These are phyloP conservation scores for Euphorbia peplus DNA, from an alignment of 345 rosid genomes.

Conservation along the genomic window DNA sequence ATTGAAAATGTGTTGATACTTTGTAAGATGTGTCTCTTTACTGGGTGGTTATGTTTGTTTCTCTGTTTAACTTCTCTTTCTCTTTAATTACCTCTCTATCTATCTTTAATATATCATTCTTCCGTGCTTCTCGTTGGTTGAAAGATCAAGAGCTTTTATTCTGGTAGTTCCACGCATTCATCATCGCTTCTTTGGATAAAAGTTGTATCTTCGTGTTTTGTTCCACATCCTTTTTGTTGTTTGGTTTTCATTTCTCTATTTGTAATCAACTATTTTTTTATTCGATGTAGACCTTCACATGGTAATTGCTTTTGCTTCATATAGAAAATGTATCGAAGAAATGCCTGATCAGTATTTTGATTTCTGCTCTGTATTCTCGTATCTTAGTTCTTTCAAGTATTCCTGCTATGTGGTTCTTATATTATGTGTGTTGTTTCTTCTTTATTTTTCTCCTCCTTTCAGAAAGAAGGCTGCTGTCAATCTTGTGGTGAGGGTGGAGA, in stretches of 20 bases:
- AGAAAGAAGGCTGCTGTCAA: constrained; percentile 80
- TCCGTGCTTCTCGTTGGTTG: background rate
- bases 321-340: background rate
- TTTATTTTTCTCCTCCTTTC: constrained; percentile 12
- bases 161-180: background rate
- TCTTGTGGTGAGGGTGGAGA: constrained; percentile 79
- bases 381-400: background rate
- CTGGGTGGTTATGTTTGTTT: background rate
- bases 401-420: background rate
- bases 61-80: background rate
- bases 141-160: background rate
- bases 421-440: constrained; percentile 5
- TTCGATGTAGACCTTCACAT: background rate
- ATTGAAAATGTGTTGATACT: background rate
- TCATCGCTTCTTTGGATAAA: background rate
- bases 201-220: background rate
- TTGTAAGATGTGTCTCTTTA: background rate
- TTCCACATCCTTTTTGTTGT: background rate
- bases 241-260: background rate
- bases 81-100: background rate
- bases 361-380: background rate
- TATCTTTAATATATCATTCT: background rate
- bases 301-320: background rate
- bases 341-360: background rate
- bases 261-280: background rate